phyloP scores from a whole-genome alignment of 1,139 yeast genomes.

The Yarrowia galli region DNA sequence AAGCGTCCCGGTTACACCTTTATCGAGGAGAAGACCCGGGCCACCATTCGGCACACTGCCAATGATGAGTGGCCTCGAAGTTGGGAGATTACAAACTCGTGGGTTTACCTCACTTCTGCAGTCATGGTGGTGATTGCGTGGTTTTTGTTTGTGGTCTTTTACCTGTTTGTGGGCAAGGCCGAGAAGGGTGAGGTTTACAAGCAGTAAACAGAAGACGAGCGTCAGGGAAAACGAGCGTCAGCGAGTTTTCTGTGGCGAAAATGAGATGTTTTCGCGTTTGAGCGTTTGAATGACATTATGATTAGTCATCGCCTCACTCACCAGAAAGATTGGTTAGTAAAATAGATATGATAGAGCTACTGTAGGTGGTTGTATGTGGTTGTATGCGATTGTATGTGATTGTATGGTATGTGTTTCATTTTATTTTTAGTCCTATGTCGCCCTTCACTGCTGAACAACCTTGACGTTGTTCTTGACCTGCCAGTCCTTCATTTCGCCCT shows the following conservation, averaged over 20 bases:
- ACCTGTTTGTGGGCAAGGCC: conserved; percentile 55
- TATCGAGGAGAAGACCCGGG: conserved; percentile 69
- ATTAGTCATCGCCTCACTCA: background rate
- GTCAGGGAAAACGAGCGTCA: background rate
- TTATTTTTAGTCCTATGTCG: too few species aligned
- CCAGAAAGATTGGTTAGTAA: conserved; percentile 1
- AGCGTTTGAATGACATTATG: too few species aligned
- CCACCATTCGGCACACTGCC: conserved; percentile 91
- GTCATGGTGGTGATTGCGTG: conserved; percentile 74
- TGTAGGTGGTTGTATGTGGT: too few species aligned
- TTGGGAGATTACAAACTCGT: conserved; percentile 91
- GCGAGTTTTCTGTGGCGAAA: too few species aligned
- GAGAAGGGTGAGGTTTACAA: conserved; percentile 1
- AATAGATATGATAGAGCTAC: conserved; percentile 13
- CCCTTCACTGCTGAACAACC: conserved; percentile 51
- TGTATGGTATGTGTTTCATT: too few species aligned
- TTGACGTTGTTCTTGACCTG: conserved; percentile 55
- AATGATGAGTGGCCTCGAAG: conserved; percentile 94
- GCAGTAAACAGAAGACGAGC: background rate
- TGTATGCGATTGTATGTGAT: too few species aligned
- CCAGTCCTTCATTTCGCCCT: conserved; percentile 52
- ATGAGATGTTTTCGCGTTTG: too few species aligned
- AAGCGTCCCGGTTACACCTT: conserved; percentile 79
- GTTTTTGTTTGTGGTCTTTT: conserved; percentile 74
- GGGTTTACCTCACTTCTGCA: conserved; percentile 85